Evolutionary conservation across 495 filamentous ascomycete species (phyloP).

Genomic region (Hypoxylon intermedium): DNA sequence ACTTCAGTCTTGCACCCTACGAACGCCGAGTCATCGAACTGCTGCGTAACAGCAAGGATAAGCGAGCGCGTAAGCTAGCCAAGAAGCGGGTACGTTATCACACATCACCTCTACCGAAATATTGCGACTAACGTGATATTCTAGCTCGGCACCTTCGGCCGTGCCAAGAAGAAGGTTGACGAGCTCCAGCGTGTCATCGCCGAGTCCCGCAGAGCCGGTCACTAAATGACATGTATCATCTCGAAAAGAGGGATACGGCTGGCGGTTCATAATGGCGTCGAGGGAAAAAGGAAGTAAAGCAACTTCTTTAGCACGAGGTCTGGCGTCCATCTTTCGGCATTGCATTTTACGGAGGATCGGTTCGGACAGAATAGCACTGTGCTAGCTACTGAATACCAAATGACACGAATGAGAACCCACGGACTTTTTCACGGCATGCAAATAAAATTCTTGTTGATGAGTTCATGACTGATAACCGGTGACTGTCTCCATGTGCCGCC

Average conservation of each 20-base stretch:
- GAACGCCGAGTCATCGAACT: conserved; percentile 99
- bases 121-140: conserved; percentile 23
- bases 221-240: conserved; percentile 65
- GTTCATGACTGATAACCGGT: background rate
- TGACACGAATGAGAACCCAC: conserved; percentile 17
- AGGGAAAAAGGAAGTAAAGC: conserved; percentile 17
- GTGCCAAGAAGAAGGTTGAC: conserved; percentile 98
- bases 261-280: conserved; percentile 35
- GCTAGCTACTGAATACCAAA: conserved; percentile 30
- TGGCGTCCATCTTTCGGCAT: conserved; percentile 41
- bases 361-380: conserved; percentile 26
- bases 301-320: conserved; percentile 31
- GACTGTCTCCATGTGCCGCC: background rate
- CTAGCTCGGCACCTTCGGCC: conserved; percentile 93
- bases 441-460: background rate
- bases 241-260: conserved; percentile 38
- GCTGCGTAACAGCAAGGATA: conserved; percentile 98
- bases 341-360: conserved; percentile 35
- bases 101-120: background rate
- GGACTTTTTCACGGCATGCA: background rate
- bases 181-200: conserved; percentile 97
- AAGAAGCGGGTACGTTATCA: conserved; percentile 87
- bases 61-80: conserved; percentile 97
- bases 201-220: conserved; percentile 82
- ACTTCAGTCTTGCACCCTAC: conserved; percentile 83